phyloP scores from a whole-genome alignment of 2,329 filamentous ascomycete species.

The Xylariaceae sp. region DNA sequence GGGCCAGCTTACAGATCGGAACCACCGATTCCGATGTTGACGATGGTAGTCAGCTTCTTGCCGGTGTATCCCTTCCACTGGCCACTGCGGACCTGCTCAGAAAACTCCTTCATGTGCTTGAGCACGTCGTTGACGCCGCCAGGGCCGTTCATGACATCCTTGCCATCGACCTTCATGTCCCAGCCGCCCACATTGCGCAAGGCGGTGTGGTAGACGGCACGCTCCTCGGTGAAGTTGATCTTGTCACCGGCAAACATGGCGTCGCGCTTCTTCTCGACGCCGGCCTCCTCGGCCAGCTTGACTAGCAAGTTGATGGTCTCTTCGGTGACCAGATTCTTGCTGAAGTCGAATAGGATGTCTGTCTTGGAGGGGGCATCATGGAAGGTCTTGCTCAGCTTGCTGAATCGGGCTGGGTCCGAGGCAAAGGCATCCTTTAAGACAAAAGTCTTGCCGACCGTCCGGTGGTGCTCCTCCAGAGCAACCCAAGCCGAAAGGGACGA shows the following conservation, averaged over 20 bases:
- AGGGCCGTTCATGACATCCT: slow-evolving; percentile 86
- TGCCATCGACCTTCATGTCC: slow-evolving; percentile 78
- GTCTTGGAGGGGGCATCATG: slow-evolving; percentile 70
- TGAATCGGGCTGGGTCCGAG: slow-evolving; percentile 81
- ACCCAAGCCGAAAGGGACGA: slow-evolving; percentile 84
- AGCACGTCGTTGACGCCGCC: slow-evolving; percentile 88
- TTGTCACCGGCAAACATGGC: slow-evolving; percentile 96
- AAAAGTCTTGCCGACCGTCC: slow-evolving; percentile 79
- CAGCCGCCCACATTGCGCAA: slow-evolving; percentile 85
- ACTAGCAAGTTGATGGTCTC: slow-evolving; percentile 84
- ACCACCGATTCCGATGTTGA: slow-evolving; percentile 97
- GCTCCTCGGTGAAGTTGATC: slow-evolving; percentile 98
- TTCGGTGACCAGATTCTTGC: slow-evolving; percentile 96
- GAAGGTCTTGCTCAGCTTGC: slow-evolving; percentile 86
- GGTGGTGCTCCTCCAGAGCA: slow-evolving; percentile 86
- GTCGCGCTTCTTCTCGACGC: slow-evolving; percentile 89
- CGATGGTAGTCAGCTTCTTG: slow-evolving; percentile 92
- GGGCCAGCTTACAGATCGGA: slow-evolving; percentile 78
- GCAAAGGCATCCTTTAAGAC: slow-evolving; percentile 91
- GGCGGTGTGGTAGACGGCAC: slow-evolving; percentile 92
- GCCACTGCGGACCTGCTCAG: slow-evolving; percentile 87
- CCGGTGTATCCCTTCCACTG: slow-evolving; percentile 97
- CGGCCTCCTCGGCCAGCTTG: slow-evolving; percentile 86
- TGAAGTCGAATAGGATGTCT: slow-evolving; percentile 96
- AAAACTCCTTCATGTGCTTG: slow-evolving; percentile 98